A percentile compares a stretch with the other conserved stretches of the same genome.
These are phyloP conservation scores for Talaromyces borbonicus DNA, from an alignment of 495 filamentous ascomycete species.

Conservation along the genomic window DNA sequence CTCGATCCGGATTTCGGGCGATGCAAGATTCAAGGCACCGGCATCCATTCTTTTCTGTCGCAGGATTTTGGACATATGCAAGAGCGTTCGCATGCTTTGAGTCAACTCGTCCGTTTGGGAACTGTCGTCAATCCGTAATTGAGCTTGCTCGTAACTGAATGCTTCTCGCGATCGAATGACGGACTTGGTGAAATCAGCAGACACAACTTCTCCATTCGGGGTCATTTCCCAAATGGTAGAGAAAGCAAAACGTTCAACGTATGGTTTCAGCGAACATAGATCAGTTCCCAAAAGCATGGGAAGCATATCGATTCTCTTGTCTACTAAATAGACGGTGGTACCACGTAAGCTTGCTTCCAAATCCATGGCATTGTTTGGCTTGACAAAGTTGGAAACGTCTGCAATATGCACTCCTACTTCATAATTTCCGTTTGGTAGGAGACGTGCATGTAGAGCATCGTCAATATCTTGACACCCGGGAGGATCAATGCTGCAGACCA, in stretches of 20 bases:
- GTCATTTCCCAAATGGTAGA: constrained; percentile 92
- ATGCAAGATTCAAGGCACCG: constrained; percentile 87
- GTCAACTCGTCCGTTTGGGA: constrained; percentile 83
- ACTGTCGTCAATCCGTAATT: constrained; percentile 80
- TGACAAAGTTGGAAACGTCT: constrained; percentile 96
- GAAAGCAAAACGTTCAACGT: constrained; percentile 95
- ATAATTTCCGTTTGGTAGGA: constrained; percentile 83
- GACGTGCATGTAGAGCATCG: constrained; percentile 83
- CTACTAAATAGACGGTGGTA: constrained; percentile 94
- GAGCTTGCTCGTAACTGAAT: constrained; percentile 94
- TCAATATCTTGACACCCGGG: constrained; percentile 96
- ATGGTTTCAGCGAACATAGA: constrained; percentile 91
- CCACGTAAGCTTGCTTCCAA: constrained; percentile 84
- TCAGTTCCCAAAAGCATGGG: constrained; percentile 93
- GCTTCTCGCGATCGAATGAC: constrained; percentile 97
- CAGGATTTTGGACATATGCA: constrained; percentile 89
- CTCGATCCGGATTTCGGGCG: constrained; percentile 89
- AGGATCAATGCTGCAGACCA: constrained; percentile 96
- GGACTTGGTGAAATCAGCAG: constrained; percentile 81
- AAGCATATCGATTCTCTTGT: constrained; percentile 99
- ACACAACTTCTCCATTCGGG: constrained; percentile 73
- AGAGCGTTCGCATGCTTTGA: constrained; percentile 74
- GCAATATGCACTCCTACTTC: constrained; percentile 99
- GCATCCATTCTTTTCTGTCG: constrained; percentile 92
- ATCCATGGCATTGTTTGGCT: constrained; percentile 96